Conservation (phyloP, 2,329 filamentous ascomycete species). For the Trichoderma endophyticum region DNA sequence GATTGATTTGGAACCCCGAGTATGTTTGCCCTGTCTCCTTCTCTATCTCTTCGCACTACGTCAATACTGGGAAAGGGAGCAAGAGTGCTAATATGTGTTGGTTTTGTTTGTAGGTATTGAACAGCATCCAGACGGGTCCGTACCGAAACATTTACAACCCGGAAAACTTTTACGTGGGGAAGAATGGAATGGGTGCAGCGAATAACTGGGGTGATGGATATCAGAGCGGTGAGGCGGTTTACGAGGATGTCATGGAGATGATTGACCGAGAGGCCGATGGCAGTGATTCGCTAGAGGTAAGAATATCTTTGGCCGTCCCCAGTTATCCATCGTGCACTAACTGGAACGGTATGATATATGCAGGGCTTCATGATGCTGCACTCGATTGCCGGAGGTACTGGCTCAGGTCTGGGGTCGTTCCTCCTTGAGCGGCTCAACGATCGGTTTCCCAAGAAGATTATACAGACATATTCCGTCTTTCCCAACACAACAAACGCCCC, state of each 20-base stretch:
- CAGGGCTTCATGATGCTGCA: constrained; percentile 98
- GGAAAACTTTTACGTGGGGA: constrained; percentile 97
- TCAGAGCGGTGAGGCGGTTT: constrained; percentile 83
- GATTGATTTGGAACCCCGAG: constrained; percentile 89
- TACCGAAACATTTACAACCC: constrained; percentile 99
- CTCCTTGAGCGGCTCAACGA: constrained; percentile 94
- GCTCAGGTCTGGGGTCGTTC: constrained; percentile 92
- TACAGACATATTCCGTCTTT: constrained; percentile 98
- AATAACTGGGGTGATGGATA: constrained; percentile 99
- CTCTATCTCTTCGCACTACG: neutral
- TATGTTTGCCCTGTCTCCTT: constrained; percentile 34
- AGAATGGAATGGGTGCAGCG: constrained; percentile 87
- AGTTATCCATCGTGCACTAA: neutral
- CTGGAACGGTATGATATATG: neutral
- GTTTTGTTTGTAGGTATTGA: constrained; percentile 63
- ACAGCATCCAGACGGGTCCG: constrained; percentile 85
- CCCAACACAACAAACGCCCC: constrained; percentile 83
- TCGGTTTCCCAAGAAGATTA: constrained; percentile 96
- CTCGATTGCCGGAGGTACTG: constrained; percentile 95
- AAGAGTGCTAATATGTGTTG: neutral
- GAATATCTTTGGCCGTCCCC: neutral
- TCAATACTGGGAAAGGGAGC: neutral
- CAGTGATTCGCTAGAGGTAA: constrained; percentile 88
- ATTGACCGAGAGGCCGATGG: constrained; percentile 98
- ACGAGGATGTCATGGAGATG: constrained; percentile 99